Conservation (phyloP, 2,329 filamentous ascomycete species). For the Camptophora hylomeconis region DNA sequence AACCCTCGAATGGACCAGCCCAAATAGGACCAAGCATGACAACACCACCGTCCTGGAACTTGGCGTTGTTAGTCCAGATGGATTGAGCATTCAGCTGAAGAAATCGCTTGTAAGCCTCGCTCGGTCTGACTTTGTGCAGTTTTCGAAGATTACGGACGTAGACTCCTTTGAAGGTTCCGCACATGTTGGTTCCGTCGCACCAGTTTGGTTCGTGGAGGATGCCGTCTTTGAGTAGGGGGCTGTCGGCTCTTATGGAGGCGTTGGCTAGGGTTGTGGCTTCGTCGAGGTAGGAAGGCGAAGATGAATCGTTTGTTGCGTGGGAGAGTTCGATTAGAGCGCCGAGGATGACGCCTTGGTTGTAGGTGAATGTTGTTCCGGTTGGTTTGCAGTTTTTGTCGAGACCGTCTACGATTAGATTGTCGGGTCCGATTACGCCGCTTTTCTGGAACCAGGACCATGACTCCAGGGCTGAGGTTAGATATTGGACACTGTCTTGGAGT, state of each 20-base stretch:
- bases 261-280: conserved; percentile 37
- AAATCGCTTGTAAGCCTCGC: conserved; percentile 38
- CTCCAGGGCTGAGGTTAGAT: conserved; percentile 35
- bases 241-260: conserved; percentile 42
- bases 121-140: conserved; percentile 40
- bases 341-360: conserved; percentile 51
- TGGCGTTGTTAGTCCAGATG: conserved; percentile 49
- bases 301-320: conserved; percentile 28
- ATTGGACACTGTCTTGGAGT: conserved; percentile 24
- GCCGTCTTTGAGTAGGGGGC: conserved; percentile 33
- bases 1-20: conserved; percentile 47
- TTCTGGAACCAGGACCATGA: conserved; percentile 41
- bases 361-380: conserved; percentile 33
- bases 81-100: conserved; percentile 50
- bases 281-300: conserved; percentile 24
- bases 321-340: conserved; percentile 42
- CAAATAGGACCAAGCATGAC: conserved; percentile 50
- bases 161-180: conserved; percentile 51
- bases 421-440: conserved; percentile 39
- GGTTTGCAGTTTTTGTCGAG: conserved; percentile 32
- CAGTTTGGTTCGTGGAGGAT: conserved; percentile 41
- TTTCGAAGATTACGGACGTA: conserved; percentile 53
- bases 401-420: conserved; percentile 42
- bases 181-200: conserved; percentile 31
- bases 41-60: background rate